Evolutionary conservation across 768 basidiomycete genomes (phyloP).

Genomic region (Suillus occidentalis): DNA sequence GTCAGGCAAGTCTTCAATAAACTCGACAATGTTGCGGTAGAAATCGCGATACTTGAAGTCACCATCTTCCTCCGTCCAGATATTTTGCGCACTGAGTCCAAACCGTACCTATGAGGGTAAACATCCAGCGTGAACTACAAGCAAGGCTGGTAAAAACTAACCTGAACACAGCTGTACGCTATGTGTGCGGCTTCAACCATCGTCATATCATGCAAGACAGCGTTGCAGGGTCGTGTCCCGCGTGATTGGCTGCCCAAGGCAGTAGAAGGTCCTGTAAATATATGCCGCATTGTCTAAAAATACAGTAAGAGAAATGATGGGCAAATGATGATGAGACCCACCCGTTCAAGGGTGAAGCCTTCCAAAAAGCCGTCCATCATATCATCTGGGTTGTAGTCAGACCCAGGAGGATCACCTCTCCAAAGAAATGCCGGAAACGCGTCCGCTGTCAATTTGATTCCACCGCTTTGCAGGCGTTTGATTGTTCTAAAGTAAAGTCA

Average conservation of each 20-base stretch:
- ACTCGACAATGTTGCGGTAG: background rate
- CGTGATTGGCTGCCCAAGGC: background rate
- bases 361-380: background rate
- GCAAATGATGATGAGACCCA: background rate
- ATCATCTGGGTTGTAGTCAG: background rate
- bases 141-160: background rate
- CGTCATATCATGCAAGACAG: slow-evolving; percentile 12
- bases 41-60: slow-evolving; percentile 3
- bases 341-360: background rate
- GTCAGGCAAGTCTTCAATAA: slow-evolving; percentile 2
- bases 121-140: too few relatives aligned
- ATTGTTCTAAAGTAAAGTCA: background rate
- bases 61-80: slow-evolving; percentile 5
- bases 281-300: slow-evolving; percentile 2
- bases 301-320: background rate
- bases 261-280: slow-evolving; percentile 7
- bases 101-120: background rate
- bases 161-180: slow-evolving; percentile 12
- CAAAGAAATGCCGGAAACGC: background rate
- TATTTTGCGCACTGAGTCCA: background rate
- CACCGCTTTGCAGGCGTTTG: background rate
- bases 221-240: slow-evolving; percentile 7
- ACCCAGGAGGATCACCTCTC: background rate
- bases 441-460: background rate
- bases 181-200: slow-evolving; percentile 11